These are phyloP conservation scores for Tagetes patula DNA, from an alignment of 129 eudicot species.

Conservation along the genomic window DNA sequence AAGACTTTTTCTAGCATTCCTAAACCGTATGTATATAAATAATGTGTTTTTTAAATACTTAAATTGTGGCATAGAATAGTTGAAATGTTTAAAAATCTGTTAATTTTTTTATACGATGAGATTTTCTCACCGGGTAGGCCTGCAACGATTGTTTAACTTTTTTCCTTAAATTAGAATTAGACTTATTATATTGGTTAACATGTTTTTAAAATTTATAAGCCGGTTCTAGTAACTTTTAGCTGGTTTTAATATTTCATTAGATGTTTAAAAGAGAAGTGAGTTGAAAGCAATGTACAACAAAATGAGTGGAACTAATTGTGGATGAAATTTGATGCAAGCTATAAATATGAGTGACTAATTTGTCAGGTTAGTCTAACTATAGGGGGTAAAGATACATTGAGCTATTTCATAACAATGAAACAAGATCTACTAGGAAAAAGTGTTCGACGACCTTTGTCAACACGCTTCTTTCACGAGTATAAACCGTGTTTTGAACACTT, in stretches of 20 bases:
- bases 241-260: background rate
- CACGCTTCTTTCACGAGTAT: background rate
- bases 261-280: background rate
- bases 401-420: background rate
- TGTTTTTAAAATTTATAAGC: no score
- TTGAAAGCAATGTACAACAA: background rate
- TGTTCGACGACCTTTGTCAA: background rate
- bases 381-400: background rate
- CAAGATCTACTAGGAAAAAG: background rate
- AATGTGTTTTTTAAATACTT: no score
- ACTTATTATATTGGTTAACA: no score
- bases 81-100: no score
- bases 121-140: no score
- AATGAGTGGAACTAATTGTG: background rate
- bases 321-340: background rate
- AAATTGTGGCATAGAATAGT: no score
- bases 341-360: background rate
- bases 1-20: no score
- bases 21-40: background rate
- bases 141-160: no score
- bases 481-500: background rate
- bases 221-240: background rate
- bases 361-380: no score
- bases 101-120: no score
- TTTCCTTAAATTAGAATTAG: no score